phyloP scores from a whole-genome alignment of 164 flowering plant species.

The Piper longum region DNA sequence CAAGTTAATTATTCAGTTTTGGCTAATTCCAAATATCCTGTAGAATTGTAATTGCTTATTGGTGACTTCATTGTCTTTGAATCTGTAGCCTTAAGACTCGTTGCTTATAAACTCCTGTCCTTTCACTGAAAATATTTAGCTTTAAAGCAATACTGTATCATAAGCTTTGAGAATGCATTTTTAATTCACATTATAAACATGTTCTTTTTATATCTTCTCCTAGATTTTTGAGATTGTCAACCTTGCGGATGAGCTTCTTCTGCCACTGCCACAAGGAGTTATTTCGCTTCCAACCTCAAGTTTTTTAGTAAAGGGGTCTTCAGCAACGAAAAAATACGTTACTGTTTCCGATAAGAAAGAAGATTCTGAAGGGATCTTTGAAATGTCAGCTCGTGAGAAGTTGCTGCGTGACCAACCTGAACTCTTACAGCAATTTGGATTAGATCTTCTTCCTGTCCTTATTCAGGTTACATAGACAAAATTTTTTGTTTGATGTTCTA shows the following conservation, averaged over 20 bases:
- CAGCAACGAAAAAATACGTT: slow-evolving; percentile 36
- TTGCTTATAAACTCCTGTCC: too few species aligned
- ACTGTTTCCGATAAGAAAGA: slow-evolving; percentile 56
- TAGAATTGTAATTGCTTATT: too few species aligned
- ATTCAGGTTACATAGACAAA: slow-evolving; percentile 46
- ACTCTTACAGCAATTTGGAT: slow-evolving; percentile 87
- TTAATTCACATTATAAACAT: too few species aligned
- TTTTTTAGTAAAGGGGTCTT: slow-evolving; percentile 52
- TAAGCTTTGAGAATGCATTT: too few species aligned
- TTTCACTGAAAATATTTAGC: too few species aligned
- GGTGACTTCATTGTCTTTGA: too few species aligned
- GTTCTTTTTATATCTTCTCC: not conserved
- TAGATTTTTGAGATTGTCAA: slow-evolving; percentile 95
- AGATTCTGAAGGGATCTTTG: slow-evolving; percentile 40
- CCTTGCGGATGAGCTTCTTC: slow-evolving; percentile 98
- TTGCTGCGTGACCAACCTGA: slow-evolving; percentile 83
- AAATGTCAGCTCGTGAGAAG: slow-evolving; percentile 69
- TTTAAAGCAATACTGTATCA: too few species aligned
- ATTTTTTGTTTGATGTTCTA: slow-evolving; percentile 3
- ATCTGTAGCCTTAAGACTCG: too few species aligned
- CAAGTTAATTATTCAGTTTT: too few species aligned
- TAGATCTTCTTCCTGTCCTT: slow-evolving; percentile 89
- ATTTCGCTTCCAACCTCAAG: slow-evolving; percentile 68
- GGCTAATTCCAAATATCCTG: too few species aligned
- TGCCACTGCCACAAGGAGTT: slow-evolving; percentile 85